A percentile compares a stretch with the other conserved stretches of the same genome.
Evolutionary conservation across 2,329 filamentous ascomycete species (phyloP).

Genomic region (Diaporthe eres): DNA sequence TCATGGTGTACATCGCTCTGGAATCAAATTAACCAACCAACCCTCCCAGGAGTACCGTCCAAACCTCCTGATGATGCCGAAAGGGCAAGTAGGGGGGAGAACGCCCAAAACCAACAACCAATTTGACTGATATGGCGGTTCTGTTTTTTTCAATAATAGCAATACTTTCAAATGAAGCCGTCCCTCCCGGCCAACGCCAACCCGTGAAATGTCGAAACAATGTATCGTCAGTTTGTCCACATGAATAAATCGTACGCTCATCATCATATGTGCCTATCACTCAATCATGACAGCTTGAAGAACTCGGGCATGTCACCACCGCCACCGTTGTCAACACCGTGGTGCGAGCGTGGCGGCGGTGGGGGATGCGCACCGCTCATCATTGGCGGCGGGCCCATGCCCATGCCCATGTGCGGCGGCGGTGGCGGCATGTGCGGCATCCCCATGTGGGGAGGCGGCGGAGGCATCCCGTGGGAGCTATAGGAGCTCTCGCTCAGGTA

Average conservation of each 20-base stretch:
- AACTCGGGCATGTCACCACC: slow-evolving; percentile 30
- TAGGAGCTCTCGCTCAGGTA: slow-evolving; percentile 33
- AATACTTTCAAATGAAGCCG: not conserved
- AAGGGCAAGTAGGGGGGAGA: not conserved
- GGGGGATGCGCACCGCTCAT: slow-evolving; percentile 7
- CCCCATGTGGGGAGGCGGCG: slow-evolving; percentile 14
- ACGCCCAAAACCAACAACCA: not conserved
- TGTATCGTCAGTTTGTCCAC: slow-evolving; percentile 5
- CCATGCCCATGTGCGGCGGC: slow-evolving; percentile 29
- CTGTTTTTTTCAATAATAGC: not conserved
- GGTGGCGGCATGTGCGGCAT: slow-evolving; percentile 37
- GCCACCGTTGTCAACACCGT: not conserved
- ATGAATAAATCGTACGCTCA: not conserved
- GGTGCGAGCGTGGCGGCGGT: not conserved
- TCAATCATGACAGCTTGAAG: slow-evolving; percentile 13
- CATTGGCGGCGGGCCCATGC: slow-evolving; percentile 13
- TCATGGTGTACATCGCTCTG: slow-evolving; percentile 20
- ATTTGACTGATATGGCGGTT: not conserved
- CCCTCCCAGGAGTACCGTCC: slow-evolving; percentile 29
- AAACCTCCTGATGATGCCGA: slow-evolving; percentile 24
- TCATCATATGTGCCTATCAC: not conserved
- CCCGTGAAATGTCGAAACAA: not conserved
- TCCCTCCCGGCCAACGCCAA: not conserved
- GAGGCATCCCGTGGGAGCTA: slow-evolving; percentile 21
- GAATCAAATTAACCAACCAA: not conserved